Percentiles rank a stretch among this genome's conserved stretches.
These are phyloP conservation scores for Coelastrella sp. DNA, from an alignment of 139 green algal species.

Conservation along the genomic window DNA sequence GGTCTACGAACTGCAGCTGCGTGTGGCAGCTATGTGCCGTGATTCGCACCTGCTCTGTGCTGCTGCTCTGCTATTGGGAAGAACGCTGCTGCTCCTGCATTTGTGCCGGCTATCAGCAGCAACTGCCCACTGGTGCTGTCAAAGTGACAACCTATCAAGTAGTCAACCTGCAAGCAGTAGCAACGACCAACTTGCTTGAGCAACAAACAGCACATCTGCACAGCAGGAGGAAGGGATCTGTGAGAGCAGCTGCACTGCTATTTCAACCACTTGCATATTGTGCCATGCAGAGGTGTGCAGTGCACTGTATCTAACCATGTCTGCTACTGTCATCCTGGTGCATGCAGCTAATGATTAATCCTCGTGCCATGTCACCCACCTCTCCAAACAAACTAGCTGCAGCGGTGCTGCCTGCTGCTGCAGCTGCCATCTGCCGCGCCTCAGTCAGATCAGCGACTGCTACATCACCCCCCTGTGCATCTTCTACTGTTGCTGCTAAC, in stretches of 20 bases:
- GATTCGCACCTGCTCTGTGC: slow-evolving; percentile 10
- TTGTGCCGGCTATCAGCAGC: slow-evolving; percentile 72
- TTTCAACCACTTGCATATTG: too few species aligned
- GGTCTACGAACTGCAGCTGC: too few species aligned
- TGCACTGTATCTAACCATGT: not conserved
- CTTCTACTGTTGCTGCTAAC: slow-evolving; percentile 67
- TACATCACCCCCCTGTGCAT: slow-evolving; percentile 54
- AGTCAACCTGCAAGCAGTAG: slow-evolving; percentile 75
- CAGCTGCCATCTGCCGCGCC: slow-evolving; percentile 46
- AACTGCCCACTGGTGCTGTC: slow-evolving; percentile 59
- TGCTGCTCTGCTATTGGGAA: slow-evolving; percentile 69
- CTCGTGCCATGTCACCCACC: not conserved
- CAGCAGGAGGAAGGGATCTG: too few species aligned
- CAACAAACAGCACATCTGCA: too few species aligned
- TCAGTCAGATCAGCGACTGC: slow-evolving; percentile 68
- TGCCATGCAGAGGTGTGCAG: too few species aligned
- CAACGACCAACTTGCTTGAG: too few species aligned
- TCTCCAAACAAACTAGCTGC: slow-evolving; percentile 44
- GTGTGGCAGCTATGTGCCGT: too few species aligned
- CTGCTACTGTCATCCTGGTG: not conserved
- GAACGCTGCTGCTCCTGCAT: slow-evolving; percentile 65
- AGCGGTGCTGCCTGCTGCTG: slow-evolving; percentile 46
- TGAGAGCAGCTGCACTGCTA: too few species aligned
- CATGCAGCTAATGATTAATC: not conserved
- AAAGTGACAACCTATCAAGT: slow-evolving; percentile 78